phyloP scores from a whole-genome alignment of 768 basidiomycete genomes.

The Hysterangium stoloniferum region DNA sequence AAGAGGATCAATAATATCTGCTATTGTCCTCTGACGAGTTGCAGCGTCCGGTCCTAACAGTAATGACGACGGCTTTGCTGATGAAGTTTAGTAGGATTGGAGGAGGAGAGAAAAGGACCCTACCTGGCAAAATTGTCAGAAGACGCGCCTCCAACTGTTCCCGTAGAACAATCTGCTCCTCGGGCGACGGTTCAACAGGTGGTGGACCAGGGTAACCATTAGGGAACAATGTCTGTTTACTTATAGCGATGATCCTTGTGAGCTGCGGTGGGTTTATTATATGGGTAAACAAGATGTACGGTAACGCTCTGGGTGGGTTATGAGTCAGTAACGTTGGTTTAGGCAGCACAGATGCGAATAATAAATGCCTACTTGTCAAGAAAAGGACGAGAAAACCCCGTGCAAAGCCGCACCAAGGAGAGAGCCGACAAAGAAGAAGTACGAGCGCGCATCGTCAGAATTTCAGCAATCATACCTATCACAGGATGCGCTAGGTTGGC shows the following conservation, averaged over 20 bases:
- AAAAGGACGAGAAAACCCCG: conserved; percentile 42
- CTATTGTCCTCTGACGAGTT: conserved; percentile 33
- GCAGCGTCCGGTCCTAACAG: conserved; percentile 48
- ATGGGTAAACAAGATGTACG: conserved; percentile 51
- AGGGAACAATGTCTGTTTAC: conserved; percentile 77
- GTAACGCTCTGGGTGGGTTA: conserved; percentile 46
- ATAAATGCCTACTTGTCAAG: conserved; percentile 44
- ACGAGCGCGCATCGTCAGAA: conserved; percentile 42
- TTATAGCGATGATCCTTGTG: conserved; percentile 41
- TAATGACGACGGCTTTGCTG: conserved; percentile 39
- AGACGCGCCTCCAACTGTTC: conserved; percentile 33
- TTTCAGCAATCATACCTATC: conserved; percentile 31
- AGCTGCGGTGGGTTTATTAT: conserved; percentile 47
- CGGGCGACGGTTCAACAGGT: conserved; percentile 64
- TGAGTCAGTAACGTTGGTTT: background rate
- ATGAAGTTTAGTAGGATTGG: background rate
- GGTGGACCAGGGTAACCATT: conserved; percentile 71
- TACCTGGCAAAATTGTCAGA: conserved; percentile 33
- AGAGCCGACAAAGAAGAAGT: conserved; percentile 40
- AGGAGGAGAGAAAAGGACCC: conserved; percentile 7
- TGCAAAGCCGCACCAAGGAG: conserved; percentile 38
- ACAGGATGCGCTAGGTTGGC: conserved; percentile 34
- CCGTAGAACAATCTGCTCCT: conserved; percentile 62
- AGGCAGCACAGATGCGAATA: background rate
- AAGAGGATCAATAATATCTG: conserved; percentile 52